These are phyloP conservation scores for Anisodus tanguticus DNA, from an alignment of 257 asterid species.

Conservation along the genomic window DNA sequence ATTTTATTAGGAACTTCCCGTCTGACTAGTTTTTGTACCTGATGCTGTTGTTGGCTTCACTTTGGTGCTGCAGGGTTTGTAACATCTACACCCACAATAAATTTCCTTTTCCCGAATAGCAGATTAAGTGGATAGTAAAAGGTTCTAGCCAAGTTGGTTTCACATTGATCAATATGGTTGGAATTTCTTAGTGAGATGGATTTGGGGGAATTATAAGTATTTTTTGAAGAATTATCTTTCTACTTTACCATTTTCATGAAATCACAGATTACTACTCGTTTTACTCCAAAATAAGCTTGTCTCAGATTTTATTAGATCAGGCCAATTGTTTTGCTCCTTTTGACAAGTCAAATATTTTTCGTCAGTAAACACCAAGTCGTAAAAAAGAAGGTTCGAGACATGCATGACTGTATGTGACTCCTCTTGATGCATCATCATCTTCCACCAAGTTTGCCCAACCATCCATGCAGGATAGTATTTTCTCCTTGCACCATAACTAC, in stretches of 20 bases:
- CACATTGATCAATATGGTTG: neutral
- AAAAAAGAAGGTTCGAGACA: neutral
- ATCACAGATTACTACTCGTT: neutral
- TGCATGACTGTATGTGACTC: neutral
- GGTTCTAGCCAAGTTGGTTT: neutral
- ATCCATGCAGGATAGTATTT: neutral
- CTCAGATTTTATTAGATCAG: slow-evolving; percentile 4
- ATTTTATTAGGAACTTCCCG: neutral
- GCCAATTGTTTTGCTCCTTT: neutral
- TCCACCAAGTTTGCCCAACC: neutral
- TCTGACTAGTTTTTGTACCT: neutral
- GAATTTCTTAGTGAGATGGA: neutral
- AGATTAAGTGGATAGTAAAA: neutral
- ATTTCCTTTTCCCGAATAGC: neutral
- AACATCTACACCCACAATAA: neutral
- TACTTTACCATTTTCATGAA: neutral
- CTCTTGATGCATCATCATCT: neutral
- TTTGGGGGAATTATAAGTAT: neutral
- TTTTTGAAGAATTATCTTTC: neutral
- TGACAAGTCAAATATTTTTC: neutral
- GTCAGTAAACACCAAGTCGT: neutral
- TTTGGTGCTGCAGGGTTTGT: neutral
- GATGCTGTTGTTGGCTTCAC: neutral
- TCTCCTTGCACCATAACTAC: neutral
- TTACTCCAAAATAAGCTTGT: neutral